phyloP scores from a whole-genome alignment of 495 filamentous ascomycete species.

The Cairneyella variabilis region DNA sequence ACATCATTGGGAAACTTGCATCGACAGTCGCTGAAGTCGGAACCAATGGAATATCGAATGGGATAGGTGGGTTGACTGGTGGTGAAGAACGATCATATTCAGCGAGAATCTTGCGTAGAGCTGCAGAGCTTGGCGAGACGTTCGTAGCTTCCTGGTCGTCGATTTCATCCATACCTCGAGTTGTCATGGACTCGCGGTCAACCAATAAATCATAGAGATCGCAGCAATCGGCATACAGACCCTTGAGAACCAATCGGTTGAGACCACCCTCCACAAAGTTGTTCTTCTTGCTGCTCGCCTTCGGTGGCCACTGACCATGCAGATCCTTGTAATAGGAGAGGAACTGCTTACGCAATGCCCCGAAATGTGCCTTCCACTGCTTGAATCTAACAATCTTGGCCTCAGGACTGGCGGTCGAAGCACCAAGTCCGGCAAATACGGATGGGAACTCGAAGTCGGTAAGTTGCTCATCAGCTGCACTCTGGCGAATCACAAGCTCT shows the following conservation, averaged over 20 bases:
- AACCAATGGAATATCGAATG: constrained; percentile 81
- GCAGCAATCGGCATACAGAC: constrained; percentile 82
- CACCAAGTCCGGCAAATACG: constrained; percentile 83
- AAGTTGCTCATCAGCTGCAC: constrained; percentile 62
- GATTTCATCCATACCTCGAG: constrained; percentile 36
- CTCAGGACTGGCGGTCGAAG: constrained; percentile 67
- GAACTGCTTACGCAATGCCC: constrained; percentile 68
- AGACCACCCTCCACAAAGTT: constrained; percentile 79
- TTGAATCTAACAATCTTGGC: constrained; percentile 78
- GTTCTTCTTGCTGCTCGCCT: constrained; percentile 88
- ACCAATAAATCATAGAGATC: constrained; percentile 86
- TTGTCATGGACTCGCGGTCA: constrained; percentile 63
- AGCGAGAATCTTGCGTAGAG: constrained; percentile 67
- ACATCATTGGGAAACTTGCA: constrained; percentile 54
- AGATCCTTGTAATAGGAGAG: constrained; percentile 74
- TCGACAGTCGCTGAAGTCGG: constrained; percentile 63
- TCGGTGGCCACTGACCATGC: constrained; percentile 93
- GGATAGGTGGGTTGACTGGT: constrained; percentile 85
- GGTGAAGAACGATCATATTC: constrained; percentile 88
- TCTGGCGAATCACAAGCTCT: constrained; percentile 67
- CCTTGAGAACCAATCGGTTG: constrained; percentile 75
- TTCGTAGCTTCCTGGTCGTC: constrained; percentile 44
- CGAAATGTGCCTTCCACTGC: constrained; percentile 71
- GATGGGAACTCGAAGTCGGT: constrained; percentile 85
- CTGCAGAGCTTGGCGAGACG: constrained; percentile 39